phyloP scores from a whole-genome alignment of 139 green algal species.

The Micractinium sp. region DNA sequence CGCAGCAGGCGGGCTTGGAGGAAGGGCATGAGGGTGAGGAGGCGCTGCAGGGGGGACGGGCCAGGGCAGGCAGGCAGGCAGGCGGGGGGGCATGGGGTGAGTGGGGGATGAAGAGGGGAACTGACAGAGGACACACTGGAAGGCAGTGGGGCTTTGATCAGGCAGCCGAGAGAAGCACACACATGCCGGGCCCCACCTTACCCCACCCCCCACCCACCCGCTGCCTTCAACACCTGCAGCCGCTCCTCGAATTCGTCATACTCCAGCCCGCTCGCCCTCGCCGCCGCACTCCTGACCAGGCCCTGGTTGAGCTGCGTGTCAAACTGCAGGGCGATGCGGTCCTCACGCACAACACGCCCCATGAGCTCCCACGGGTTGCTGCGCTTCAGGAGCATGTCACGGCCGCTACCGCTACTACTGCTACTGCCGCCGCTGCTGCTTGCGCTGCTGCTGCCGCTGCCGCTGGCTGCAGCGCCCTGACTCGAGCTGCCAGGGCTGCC shows the following conservation, averaged over 20 bases:
- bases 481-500: too few species aligned
- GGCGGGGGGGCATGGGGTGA: not conserved
- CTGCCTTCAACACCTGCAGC: not conserved
- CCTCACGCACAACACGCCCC: constrained; percentile 25
- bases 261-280: not conserved
- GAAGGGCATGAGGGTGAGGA: constrained; percentile 33
- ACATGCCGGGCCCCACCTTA: not conserved
- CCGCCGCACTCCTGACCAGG: constrained; percentile 27
- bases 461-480: not conserved
- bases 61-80: too few species aligned
- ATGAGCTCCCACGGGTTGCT: constrained; percentile 30
- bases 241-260: constrained; percentile 21
- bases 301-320: constrained; percentile 28
- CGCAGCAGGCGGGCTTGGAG: constrained; percentile 18
- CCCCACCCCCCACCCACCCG: not conserved
- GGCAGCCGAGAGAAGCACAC: too few species aligned
- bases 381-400: not conserved
- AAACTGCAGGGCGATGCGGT: constrained; percentile 2
- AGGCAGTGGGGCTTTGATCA: too few species aligned
- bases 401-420: not conserved
- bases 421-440: not conserved
- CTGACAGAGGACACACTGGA: not conserved
- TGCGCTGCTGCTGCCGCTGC: not conserved
- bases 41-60: not conserved
- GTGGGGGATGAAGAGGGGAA: not conserved